Evolutionary conservation across 257 asterid genomes (phyloP).

Genomic region (Primulina eburnea): DNA sequence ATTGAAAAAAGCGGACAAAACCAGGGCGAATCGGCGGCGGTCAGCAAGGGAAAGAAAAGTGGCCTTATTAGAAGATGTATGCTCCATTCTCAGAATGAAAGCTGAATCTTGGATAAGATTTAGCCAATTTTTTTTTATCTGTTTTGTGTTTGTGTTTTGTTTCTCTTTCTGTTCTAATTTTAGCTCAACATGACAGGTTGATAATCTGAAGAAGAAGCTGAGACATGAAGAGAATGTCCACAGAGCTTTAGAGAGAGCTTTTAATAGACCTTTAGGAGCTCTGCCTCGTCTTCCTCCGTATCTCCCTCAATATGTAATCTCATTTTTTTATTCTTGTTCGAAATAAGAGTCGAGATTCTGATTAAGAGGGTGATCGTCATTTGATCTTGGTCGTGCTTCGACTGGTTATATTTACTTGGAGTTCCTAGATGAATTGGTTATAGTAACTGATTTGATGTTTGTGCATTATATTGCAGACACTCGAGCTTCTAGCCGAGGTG

Average conservation of each 20-base stretch:
- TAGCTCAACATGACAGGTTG: conserved; percentile 58
- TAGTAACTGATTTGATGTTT: background rate
- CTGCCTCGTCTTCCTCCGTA: conserved; percentile 92
- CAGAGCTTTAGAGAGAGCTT: conserved; percentile 79
- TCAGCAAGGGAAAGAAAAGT: conserved; percentile 60
- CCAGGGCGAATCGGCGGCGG: conserved; percentile 34
- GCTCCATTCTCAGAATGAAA: background rate
- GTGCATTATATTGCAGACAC: conserved; percentile 41
- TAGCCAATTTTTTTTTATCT: background rate
- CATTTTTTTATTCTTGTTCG: background rate
- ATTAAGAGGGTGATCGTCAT: no score
- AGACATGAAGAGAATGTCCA: conserved; percentile 88
- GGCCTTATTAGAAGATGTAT: conserved; percentile 79
- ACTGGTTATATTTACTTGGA: background rate
- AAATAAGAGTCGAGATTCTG: background rate
- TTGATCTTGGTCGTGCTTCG: background rate
- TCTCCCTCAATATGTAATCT: conserved; percentile 78
- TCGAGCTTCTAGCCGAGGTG: conserved; percentile 95
- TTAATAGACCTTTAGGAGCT: conserved; percentile 77
- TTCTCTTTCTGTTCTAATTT: background rate
- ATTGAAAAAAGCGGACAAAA: conserved; percentile 33
- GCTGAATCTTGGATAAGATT: background rate
- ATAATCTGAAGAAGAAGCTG: conserved; percentile 78
- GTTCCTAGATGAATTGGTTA: conserved; percentile 7
- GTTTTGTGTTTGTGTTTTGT: background rate